Evolutionary conservation across 805 yeast species (phyloP).

Genomic region (Suhomyces vadensis): DNA sequence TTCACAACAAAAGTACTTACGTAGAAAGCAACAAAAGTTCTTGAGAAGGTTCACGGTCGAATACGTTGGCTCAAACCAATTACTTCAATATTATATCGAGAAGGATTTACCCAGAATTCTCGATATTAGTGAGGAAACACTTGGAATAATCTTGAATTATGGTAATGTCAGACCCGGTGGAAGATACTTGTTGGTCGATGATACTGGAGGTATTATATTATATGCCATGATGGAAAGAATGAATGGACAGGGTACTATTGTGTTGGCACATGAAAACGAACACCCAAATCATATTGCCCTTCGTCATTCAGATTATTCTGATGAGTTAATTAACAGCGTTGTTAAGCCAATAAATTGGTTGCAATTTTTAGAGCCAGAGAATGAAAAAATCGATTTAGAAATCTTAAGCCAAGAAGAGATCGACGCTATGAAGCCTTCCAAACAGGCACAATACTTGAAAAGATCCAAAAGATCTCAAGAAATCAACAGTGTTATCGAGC

Average conservation of each 20-base stretch:
- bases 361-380: slow-evolving; percentile 80
- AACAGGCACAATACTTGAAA: slow-evolving; percentile 66
- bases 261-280: slow-evolving; percentile 87
- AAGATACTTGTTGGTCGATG: slow-evolving; percentile 82
- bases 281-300: slow-evolving; percentile 80
- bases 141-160: slow-evolving; percentile 73
- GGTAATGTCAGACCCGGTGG: slow-evolving; percentile 92
- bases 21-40: slow-evolving; percentile 90
- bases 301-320: slow-evolving; percentile 63
- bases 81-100: slow-evolving; percentile 72
- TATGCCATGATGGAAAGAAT: slow-evolving; percentile 88
- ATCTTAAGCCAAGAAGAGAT: slow-evolving; percentile 54
- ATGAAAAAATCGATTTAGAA: slow-evolving; percentile 48
- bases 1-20: slow-evolving; percentile 89
- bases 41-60: slow-evolving; percentile 82
- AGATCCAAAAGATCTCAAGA: slow-evolving; percentile 59
- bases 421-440: slow-evolving; percentile 54
- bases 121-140: slow-evolving; percentile 82
- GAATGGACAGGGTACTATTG: slow-evolving; percentile 71
- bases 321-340: slow-evolving; percentile 51
- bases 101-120: slow-evolving; percentile 72
- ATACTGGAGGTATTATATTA: slow-evolving; percentile 88
- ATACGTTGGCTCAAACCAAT: slow-evolving; percentile 65
- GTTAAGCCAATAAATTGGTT: slow-evolving; percentile 72
- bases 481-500: slow-evolving; percentile 49